phyloP scores from a whole-genome alignment of 2,329 filamentous ascomycete genomes.

The Calonectria henricotiae region DNA sequence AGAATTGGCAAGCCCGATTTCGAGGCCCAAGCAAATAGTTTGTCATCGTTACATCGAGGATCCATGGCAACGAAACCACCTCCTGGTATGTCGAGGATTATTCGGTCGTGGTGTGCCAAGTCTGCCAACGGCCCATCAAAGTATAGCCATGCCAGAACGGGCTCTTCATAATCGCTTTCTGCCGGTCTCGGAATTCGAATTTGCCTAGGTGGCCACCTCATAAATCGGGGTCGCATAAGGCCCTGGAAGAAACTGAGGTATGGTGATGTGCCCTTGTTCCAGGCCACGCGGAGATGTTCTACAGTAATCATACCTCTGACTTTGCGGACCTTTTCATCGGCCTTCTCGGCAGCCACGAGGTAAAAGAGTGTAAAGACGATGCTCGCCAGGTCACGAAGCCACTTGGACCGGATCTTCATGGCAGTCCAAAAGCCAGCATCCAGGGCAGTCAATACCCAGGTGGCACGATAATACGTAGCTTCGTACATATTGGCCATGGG shows the following conservation, averaged over 20 bases:
- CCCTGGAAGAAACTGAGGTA: constrained; percentile 83
- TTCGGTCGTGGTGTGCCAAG: constrained; percentile 81
- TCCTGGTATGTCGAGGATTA: constrained; percentile 92
- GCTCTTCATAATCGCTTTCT: constrained; percentile 86
- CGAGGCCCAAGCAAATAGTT: constrained; percentile 91
- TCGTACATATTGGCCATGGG: constrained; percentile 96
- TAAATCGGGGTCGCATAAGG: constrained; percentile 84
- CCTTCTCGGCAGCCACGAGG: constrained; percentile 91
- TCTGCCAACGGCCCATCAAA: constrained; percentile 90
- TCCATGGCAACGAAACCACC: constrained; percentile 98
- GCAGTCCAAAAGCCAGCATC: constrained; percentile 99
- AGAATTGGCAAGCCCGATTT: constrained; percentile 91
- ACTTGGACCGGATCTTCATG: constrained; percentile 88
- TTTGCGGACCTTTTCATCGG: constrained; percentile 96
- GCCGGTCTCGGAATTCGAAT: constrained; percentile 88
- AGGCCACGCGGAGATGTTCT: constrained; percentile 91
- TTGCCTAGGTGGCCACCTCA: constrained; percentile 84
- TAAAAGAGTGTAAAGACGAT: constrained; percentile 93
- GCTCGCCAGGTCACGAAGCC: constrained; percentile 86
- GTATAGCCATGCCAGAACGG: constrained; percentile 91
- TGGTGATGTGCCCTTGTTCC: constrained; percentile 95
- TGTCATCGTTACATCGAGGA: constrained; percentile 94
- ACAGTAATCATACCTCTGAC: constrained; percentile 90
- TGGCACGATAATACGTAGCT: constrained; percentile 92
- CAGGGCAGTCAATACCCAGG: constrained; percentile 94